Evolutionary conservation across 257 asterid genomes (phyloP), one percentile per base, ranked within the genome.

Genomic region (Fraxinus excelsior): DNA sequence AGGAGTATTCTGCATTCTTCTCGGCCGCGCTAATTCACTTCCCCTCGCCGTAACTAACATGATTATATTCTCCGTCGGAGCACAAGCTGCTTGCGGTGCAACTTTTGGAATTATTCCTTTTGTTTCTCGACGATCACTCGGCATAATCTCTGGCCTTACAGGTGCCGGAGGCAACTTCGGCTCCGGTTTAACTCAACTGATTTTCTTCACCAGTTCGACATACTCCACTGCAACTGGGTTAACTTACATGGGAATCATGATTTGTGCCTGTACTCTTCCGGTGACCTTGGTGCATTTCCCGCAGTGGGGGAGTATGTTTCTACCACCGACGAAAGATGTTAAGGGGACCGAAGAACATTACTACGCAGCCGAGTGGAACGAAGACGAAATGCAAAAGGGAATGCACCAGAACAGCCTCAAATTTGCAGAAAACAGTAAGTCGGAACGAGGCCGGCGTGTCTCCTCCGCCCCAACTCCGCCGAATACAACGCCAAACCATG

Each of bases 151-250:
- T 0, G 91, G 95, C 13, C 60, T 90, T 42, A 79, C 91, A 0
- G 95, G 92, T 2, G 95, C 95, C 0, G 92, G 94, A 4, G 92
- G 95, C 0, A 90, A 90, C 72, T 88, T 90, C 9, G 92, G 95
- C 0, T 86, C 90, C 0, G 95, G 95, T 0, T 72, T 88, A 8
- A 88, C 92, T 0, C 95, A 90, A 12, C 58, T 90, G 1, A 16
- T 90, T 0, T 88, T 88, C 75, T 90, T 90, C 56, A 78, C 92
- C 0, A 85, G 49, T 60, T 62, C 91, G 0, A 73, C 32, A 0
- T 80, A 70, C 18, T 82, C 90, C 0, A 86, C 92, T 0, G 78
- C 77, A 5, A 19, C 62, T 0, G 95, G 95, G 1, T 46, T 86
- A 1, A 66, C 79, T 1, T 83, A 72, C 21, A 87, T 87, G 94